These are phyloP conservation scores for Tylopilus rubrobrunneus DNA, from an alignment of 768 basidiomycete genomes.

Conservation along the genomic window DNA sequence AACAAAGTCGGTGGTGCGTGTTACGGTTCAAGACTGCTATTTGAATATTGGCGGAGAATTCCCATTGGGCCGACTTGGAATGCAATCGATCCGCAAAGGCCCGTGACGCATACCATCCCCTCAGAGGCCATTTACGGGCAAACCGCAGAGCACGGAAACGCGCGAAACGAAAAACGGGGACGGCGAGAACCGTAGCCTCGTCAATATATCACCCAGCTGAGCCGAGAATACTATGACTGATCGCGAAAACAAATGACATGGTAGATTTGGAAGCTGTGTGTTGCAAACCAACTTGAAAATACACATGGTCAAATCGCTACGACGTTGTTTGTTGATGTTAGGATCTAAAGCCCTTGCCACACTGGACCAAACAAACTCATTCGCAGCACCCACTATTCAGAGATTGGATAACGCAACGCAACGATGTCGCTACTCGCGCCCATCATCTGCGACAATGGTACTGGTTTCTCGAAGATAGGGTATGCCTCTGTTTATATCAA, in stretches of 20 bases:
- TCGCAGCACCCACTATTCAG: constrained; percentile 13
- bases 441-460: constrained; percentile 97
- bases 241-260: not conserved
- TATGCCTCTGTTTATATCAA: constrained; percentile 33
- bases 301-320: not conserved
- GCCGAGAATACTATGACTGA: not conserved
- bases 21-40: not conserved
- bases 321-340: constrained; percentile 23
- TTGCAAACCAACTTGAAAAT: not conserved
- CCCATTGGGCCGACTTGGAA: not conserved
- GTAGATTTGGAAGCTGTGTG: not conserved
- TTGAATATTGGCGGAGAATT: constrained; percentile 1
- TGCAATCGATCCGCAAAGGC: not conserved
- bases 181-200: not conserved
- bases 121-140: not conserved
- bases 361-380: constrained; percentile 20
- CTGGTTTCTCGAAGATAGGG: constrained; percentile 97
- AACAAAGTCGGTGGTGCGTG: not conserved
- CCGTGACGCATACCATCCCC: not conserved
- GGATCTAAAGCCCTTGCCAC: constrained; percentile 22
- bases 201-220: not conserved
- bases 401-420: constrained; percentile 5
- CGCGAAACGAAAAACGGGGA: not conserved
- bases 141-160: not conserved
- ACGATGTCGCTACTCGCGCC: constrained; percentile 85